Base-by-base conservation (phyloP, 2,329 filamentous ascomycete species). In the Botrytis galanthina region DNA sequence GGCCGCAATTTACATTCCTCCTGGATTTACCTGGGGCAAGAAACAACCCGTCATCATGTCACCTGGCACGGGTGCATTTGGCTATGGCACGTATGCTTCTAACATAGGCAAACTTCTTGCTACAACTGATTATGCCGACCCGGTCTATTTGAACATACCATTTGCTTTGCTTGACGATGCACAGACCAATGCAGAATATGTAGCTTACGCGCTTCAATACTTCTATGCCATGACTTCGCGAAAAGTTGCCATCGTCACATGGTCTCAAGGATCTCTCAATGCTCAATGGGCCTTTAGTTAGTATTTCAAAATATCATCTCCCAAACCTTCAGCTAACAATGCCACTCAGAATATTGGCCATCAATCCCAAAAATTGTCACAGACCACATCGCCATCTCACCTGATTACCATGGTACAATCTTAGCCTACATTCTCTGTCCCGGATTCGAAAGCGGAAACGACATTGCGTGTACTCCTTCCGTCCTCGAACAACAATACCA, bases 171-270 rank as follows among this genome's bases (percentile, higher is more conserved):
- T 87, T 16, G 80, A 76, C 35, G 86, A 90, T 73, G 83, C 82
- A 0, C 87, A 89, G 75, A 75, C 81, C 42, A 89, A 86, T 75
- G 80, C 85, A 7, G 87, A 89, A 78, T 88, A 86, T 76, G 84
- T 87, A 57, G 86, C 86, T 4, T 89, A 90, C 78, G 86, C 87
- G 8, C 86, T 89, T 74, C 87, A 89, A 80, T 89, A 89, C 80
- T 83, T 89, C 73, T 80, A 82, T 42, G 81, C 79, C 48, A 80
- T 86, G 22, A 75, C 71, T 9, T 57, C 51, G 35, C 74, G 83
- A 26, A 82, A 84, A 32, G 80, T 86, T 10, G 81, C 82, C 29
- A 81, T 88, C 32, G 79, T 89, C n/a, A 83, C 82, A 22, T 89
- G 85, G 86, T 88, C 86, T 0, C 87, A 90, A 79, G 87, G 87